Evolutionary conservation across 2,329 filamentous ascomycete species (phyloP), one percentile per base, ranked within the genome.

Genomic region (Camillea tinctor): DNA sequence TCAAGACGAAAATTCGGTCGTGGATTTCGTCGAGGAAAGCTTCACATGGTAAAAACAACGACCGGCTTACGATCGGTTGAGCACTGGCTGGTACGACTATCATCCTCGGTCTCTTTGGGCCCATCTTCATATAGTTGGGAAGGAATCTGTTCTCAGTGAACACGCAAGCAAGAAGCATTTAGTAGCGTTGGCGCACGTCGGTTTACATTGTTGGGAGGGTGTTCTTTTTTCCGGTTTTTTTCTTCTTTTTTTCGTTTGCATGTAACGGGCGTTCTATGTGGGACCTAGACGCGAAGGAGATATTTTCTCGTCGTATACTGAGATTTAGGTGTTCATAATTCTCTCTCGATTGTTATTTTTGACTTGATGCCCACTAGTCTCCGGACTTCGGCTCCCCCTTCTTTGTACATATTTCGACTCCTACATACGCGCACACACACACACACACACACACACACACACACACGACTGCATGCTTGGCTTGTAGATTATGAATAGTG

Each of bases 11-110:
- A 76, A 75, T 50, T 85, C 79, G 1, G 86, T 88, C 50, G 80
- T 93, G 17, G 89, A 93, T 72, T 92, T 92, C 69, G 79, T 90
- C 11, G 90, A 93, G 75, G 91, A 94, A 77, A 88, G 85, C 63
- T 94, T 94, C 69, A 88, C 86, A 1, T 87, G 84, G 84, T 87
- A 73, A 74, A 56, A 44, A 11, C 36, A 44, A 7, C 6, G 36
- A 44, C 11, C 11, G 36, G 36, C 36, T 44, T 30, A 24, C 9
- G 17, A 17, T 21, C 26, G 13, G 21, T 49, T 24, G n/a, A 9
- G 8, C 5, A 60, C 19, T 54, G 22, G n/a, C 20, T 30, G 26
- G 24, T 9, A 17, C 50, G 36, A 44, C 17, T 44, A 44, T 44
- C 36, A 44, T n/a, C 7, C 20, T 24, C 3, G 36, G 13, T 44